phyloP scores from a whole-genome alignment of 2,329 filamentous ascomycete species.

The Sclerotiophoma versabilis region DNA sequence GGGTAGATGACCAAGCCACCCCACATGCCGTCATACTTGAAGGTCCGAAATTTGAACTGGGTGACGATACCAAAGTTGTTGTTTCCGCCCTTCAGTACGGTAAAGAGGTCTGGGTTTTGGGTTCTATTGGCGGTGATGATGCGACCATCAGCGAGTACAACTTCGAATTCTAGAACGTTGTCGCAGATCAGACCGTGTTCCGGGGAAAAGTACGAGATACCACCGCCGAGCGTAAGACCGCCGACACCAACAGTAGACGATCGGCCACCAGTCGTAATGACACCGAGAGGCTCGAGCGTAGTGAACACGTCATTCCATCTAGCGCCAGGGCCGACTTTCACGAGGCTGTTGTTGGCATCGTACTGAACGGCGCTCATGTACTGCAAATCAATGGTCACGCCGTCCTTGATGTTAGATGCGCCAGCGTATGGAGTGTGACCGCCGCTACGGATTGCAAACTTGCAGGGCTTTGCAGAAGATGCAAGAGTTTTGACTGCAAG shows the following conservation, averaged over 20 bases:
- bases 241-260: constrained; percentile 34
- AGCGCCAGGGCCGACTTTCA: constrained; percentile 33
- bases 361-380: constrained; percentile 29
- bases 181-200: constrained; percentile 41
- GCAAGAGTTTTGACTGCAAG: constrained; percentile 24
- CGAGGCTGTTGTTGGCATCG: constrained; percentile 21
- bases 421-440: constrained; percentile 36
- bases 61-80: constrained; percentile 49
- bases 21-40: constrained; percentile 40
- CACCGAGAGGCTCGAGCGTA: constrained; percentile 30
- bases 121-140: constrained; percentile 31
- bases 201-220: constrained; percentile 39
- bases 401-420: constrained; percentile 37
- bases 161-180: constrained; percentile 40
- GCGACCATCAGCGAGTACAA: constrained; percentile 43
- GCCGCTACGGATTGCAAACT: constrained; percentile 35
- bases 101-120: constrained; percentile 37
- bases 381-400: constrained; percentile 38
- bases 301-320: constrained; percentile 37
- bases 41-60: constrained; percentile 31
- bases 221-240: constrained; percentile 37
- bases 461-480: constrained; percentile 14
- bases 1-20: constrained; percentile 43
- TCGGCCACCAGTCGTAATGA: constrained; percentile 35
- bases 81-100: constrained; percentile 43